Base-by-base conservation (phyloP, 768 basidiomycete species). In the Mycena rosella region DNA sequence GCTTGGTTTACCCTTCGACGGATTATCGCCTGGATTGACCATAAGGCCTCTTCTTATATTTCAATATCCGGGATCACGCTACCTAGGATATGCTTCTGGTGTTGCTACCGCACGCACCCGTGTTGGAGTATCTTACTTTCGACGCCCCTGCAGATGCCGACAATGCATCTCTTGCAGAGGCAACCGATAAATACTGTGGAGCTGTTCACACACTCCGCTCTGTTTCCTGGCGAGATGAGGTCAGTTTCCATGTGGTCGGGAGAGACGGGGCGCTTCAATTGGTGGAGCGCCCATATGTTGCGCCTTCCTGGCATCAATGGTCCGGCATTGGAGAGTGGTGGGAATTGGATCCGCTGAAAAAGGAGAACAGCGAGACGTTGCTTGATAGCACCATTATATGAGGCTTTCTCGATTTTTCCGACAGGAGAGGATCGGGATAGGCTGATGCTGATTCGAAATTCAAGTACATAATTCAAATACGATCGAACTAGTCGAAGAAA, bases 241-340 rank as follows among this genome's bases (percentile, higher is more conserved):
- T 14, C n/a, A 44, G 11, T 15, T 62, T 62, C 42, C 36, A 30
- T 15, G 30, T 45, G 20, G 5, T 9, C 17, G 26, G 27, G 40
- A 26, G 27, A 40, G 44, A 7, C 44, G 38, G 38, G 8, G 38
- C 8, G 5, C 13, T 8, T 22, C 3, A 45, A 45, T 6, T 45
- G 5, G 20, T 24, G n/a, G 36, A 15, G 11, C 7, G 24, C 22
- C 48, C 36, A 10, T 62, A 62, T 34, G 20, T 29, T 3, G 38
- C 29, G 5, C 60, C 60, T 5, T 27, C 18, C 5, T 53, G 60
- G 60, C 38, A 62, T 5, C 30, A 29, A 13, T 53, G 60, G 60
- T 29, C 24, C 14, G 60, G 60, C 14, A 53, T 62, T 44, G 49
- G 60, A 9, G n/a, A 42, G 30, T 62, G 60, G 49, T 62, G 60